Percentiles rank a stretch among this genome's conserved stretches.
These are phyloP conservation scores for Komagataella populi DNA, from an alignment of 805 yeast genomes.

Conservation along the genomic window DNA sequence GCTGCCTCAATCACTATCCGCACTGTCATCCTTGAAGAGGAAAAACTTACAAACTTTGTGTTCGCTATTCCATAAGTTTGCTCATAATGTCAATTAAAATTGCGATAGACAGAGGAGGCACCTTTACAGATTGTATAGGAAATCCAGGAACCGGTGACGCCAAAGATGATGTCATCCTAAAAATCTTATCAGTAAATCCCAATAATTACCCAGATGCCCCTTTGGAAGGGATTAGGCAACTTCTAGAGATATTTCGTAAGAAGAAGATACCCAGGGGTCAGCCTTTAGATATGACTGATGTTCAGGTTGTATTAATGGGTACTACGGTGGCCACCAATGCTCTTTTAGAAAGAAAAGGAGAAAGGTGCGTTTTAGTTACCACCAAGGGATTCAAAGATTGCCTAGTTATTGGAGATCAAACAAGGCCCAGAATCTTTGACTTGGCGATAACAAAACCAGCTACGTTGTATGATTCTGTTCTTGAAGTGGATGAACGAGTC, in stretches of 20 bases:
- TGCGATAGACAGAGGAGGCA: slow-evolving; percentile 55
- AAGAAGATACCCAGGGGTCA: slow-evolving; percentile 41
- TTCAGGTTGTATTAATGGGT: slow-evolving; percentile 73
- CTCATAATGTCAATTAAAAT: background rate
- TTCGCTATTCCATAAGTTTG: background rate
- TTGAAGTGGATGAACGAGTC: slow-evolving; percentile 84
- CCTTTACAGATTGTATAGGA: slow-evolving; percentile 70
- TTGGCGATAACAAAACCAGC: slow-evolving; percentile 60
- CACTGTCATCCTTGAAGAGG: too few species aligned
- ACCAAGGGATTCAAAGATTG: slow-evolving; percentile 85
- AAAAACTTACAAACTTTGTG: background rate
- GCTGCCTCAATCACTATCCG: too few species aligned
- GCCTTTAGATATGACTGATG: slow-evolving; percentile 47
- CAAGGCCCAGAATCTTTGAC: slow-evolving; percentile 84
- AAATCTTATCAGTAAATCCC: slow-evolving; percentile 81
- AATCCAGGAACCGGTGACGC: slow-evolving; percentile 33
- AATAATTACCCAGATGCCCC: slow-evolving; percentile 84
- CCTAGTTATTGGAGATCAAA: slow-evolving; percentile 76
- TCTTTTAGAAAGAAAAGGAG: slow-evolving; percentile 84
- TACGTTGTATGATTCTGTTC: slow-evolving; percentile 59
- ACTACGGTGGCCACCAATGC: slow-evolving; percentile 97
- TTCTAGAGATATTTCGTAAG: slow-evolving; percentile 48
- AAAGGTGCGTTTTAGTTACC: slow-evolving; percentile 70
- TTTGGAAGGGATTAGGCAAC: slow-evolving; percentile 76
- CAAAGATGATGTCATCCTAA: slow-evolving; percentile 53